Conservation (phyloP, 2,329 filamentous ascomycete genomes). For the Microsporum ferrugineum region DNA sequence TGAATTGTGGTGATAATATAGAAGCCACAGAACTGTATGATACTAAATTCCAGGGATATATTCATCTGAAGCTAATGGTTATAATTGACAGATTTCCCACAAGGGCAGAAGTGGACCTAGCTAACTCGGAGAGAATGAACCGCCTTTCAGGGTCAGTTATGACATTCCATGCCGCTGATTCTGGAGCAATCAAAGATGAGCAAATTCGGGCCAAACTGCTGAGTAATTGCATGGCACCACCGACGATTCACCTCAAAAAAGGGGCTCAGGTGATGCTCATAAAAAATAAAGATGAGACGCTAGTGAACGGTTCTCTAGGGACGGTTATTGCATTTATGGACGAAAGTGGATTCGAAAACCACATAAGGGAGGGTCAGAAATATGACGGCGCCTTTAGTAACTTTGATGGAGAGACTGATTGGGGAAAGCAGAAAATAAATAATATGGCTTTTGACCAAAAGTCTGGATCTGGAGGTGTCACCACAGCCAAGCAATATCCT, state of each 20-base stretch:
- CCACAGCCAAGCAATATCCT: slow-evolving; percentile 55
- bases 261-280: slow-evolving; percentile 99
- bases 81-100: slow-evolving; percentile 59
- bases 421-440: slow-evolving; percentile 47
- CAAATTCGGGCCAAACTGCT: slow-evolving; percentile 64
- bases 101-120: slow-evolving; percentile 73
- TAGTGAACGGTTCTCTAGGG: slow-evolving; percentile 90
- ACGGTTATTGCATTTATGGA: slow-evolving; percentile 74
- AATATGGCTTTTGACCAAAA: slow-evolving; percentile 36
- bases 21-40: slow-evolving; percentile 71
- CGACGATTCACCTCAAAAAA: slow-evolving; percentile 67
- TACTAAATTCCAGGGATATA: background rate
- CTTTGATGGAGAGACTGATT: slow-evolving; percentile 32
- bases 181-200: slow-evolving; percentile 55
- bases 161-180: slow-evolving; percentile 63
- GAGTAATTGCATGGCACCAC: slow-evolving; percentile 85
- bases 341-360: slow-evolving; percentile 49
- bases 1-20: slow-evolving; percentile 61
- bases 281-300: slow-evolving; percentile 88
- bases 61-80: slow-evolving; percentile 12
- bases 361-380: slow-evolving; percentile 35
- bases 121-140: slow-evolving; percentile 64
- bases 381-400: slow-evolving; percentile 42
- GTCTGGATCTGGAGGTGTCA: slow-evolving; percentile 28
- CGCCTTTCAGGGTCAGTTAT: slow-evolving; percentile 57